phyloP scores from a whole-genome alignment of 1,139 yeast genomes.

The Blastobotrys niveus region DNA sequence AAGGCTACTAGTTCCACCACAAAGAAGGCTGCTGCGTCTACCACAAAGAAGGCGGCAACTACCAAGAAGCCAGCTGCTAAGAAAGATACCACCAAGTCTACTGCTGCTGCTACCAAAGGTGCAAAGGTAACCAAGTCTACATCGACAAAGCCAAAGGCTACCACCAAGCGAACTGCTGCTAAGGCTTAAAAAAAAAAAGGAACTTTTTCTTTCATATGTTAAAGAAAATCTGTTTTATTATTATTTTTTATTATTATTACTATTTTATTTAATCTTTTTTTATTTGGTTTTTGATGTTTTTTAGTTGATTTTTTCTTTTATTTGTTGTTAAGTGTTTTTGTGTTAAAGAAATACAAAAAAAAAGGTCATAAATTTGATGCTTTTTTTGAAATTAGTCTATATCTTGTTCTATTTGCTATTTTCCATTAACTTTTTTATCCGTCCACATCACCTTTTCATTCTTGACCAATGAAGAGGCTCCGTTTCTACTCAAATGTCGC shows the following conservation, averaged over 20 bases:
- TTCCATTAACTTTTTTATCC: background rate
- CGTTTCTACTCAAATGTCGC: conserved; percentile 21
- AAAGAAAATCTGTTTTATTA: too few species aligned
- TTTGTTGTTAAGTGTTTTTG: conserved; percentile 12
- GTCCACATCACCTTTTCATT: conserved; percentile 8
- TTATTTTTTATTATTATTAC: conserved; percentile 1
- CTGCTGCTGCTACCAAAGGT: conserved; percentile 5
- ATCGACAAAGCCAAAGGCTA: conserved; percentile 4
- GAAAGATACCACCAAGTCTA: conserved; percentile 1
- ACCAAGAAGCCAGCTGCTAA: conserved; percentile 17
- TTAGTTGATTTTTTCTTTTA: conserved; percentile 4
- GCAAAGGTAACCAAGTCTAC: conserved; percentile 1
- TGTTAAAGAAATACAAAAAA: conserved; percentile 1
- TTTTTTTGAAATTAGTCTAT: background rate
- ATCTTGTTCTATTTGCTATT: background rate
- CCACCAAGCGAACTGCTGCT: conserved; percentile 3
- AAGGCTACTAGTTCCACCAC: conserved; percentile 21
- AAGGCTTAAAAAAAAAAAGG: too few species aligned
- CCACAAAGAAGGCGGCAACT: conserved; percentile 25
- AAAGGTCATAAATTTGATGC: conserved; percentile 8
- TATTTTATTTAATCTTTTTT: background rate
- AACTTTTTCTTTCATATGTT: background rate
- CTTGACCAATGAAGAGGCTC: too few species aligned
- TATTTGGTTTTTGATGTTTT: conserved; percentile 1
- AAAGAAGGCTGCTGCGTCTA: conserved; percentile 23